Base-by-base conservation (phyloP, 129 eudicot species). In the Pseudognaphalium luteoalbum region DNA sequence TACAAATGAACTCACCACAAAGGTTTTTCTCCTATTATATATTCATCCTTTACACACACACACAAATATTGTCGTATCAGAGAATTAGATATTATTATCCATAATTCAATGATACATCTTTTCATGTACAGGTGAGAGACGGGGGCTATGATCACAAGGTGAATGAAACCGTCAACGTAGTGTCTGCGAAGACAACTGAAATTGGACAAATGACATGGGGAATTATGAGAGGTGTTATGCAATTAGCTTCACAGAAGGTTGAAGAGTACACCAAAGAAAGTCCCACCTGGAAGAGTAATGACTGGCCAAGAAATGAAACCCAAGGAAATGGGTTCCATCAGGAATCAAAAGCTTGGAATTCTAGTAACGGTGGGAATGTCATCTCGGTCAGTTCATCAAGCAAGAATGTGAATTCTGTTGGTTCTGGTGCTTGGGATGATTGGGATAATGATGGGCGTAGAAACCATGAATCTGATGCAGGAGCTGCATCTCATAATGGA, bases 131-230 rank as follows among this genome's bases (percentile, higher is more conserved):
- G 98, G 98, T 92, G 67, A 86, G 81, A 70, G 98, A 92, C 8
- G 98, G 96, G 19, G 93, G 96, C 6, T 92, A 92, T 80, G 98
- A 92, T 71, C 29, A 84, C 80, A 92, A 85, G 83, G 87, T 92
- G 71, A 92, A 89, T 68, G 97, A 92, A 81, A 89, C 98, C 3
- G 96, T 92, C 56, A 92, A 66, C 30, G 98, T 85, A 33, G 94
- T 92, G 30, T 86, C 92, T 51, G 87, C 98, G 57, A 92, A 90
- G 75, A 92, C 96, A 62, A 82, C 86, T n/a, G 96, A 92, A 86
- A 89, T 92, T 19, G 98, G 98, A 54, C 93, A 89, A 17, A 92
- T 75, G 86, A 92, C 96, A 19, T 92, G 98, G 98, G 98, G 98
- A 15, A 76, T 92, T 51, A 86, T 89, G 93, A 92, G 74, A 84